Evolutionary conservation across 108 stramenopile species (phyloP), one percentile per base, ranked within the genome.

Genomic region (Conticribra guillardii): DNA sequence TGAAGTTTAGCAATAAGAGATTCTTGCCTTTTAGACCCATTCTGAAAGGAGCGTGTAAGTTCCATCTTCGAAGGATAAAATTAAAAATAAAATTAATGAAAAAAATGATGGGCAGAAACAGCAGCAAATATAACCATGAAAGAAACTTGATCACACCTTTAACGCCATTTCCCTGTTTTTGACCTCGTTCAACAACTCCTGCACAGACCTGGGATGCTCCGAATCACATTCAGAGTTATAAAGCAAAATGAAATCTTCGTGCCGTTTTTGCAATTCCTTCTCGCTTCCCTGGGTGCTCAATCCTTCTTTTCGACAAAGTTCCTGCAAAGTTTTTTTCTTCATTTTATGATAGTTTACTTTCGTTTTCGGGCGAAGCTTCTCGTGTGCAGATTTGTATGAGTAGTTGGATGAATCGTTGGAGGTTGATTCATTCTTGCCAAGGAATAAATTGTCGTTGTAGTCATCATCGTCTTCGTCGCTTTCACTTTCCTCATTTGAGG

Each of bases 151-250:
- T 15, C 66, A 18, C 45, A 72, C 71, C 71, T 62, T 63, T 46
- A 51, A 63, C n/a, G 32, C 53, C 11, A 15, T 37, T 64, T 87
- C 84, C 18, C 73, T 71, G 16, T 58, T 49, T 22, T 61, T 56
- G 11, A 89, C 49, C n/a, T 74, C 78, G 1, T 54, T 58, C n/a
- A 73, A 17, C 9, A 90, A 54, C 53, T 86, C 74, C 11, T 18
- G 46, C n/a, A 60, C 77, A 15, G 74, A 73, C 24, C 79, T 24
- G 0, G 86, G 89, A 31, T 76, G 68, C 4, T 67, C 64, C 0
- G 82, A 69, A 58, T 87, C 83, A 44, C 71, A 75, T 58, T 90
- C 85, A 0, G 89, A 74, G 64, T 90, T 90, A 64, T 74, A 82
- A 33, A 87, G 55, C 7, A 48, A 61, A 19, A 82, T 67, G 67